Evolutionary conservation across 2,329 filamentous ascomycete genomes (phyloP).

Genomic region (Lecanicillium sp.): DNA sequence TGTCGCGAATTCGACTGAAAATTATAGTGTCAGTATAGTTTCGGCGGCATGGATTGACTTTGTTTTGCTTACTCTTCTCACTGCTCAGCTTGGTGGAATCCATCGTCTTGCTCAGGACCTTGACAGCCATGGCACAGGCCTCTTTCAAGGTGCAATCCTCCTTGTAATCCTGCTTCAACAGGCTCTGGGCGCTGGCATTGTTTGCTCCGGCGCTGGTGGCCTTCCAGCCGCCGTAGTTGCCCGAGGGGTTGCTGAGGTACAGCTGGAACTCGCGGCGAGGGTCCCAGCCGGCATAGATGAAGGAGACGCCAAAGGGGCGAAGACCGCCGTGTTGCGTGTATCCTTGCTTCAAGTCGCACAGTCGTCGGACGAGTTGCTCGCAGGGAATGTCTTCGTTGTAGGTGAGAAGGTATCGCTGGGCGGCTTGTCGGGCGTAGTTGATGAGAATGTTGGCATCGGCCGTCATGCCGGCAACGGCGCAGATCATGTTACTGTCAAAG

Average conservation of each 20-base stretch:
- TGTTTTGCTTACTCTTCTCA: slow-evolving; percentile 78
- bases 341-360: slow-evolving; percentile 97
- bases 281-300: slow-evolving; percentile 99
- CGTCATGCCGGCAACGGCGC: slow-evolving; percentile 97
- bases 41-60: background rate
- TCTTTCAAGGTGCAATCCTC: slow-evolving; percentile 95
- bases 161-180: slow-evolving; percentile 99
- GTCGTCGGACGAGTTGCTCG: slow-evolving; percentile 91
- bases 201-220: slow-evolving; percentile 96
- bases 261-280: slow-evolving; percentile 95
- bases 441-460: slow-evolving; percentile 99
- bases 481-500: slow-evolving; percentile 88
- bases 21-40: slow-evolving; percentile 15
- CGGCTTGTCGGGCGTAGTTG: slow-evolving; percentile 96
- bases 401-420: slow-evolving; percentile 94
- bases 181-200: slow-evolving; percentile 92
- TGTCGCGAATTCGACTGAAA: slow-evolving; percentile 89
- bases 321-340: slow-evolving; percentile 99
- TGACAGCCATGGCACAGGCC: slow-evolving; percentile 94
- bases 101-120: slow-evolving; percentile 99
- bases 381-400: slow-evolving; percentile 99
- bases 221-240: slow-evolving; percentile 99
- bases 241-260: slow-evolving; percentile 97
- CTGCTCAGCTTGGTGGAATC: slow-evolving; percentile 97
- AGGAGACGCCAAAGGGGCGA: slow-evolving; percentile 94